Evolutionary conservation across 2,329 filamentous ascomycete genomes (phyloP), one percentile per base, ranked within the genome.

Genomic region (Fusarium vanettenii): DNA sequence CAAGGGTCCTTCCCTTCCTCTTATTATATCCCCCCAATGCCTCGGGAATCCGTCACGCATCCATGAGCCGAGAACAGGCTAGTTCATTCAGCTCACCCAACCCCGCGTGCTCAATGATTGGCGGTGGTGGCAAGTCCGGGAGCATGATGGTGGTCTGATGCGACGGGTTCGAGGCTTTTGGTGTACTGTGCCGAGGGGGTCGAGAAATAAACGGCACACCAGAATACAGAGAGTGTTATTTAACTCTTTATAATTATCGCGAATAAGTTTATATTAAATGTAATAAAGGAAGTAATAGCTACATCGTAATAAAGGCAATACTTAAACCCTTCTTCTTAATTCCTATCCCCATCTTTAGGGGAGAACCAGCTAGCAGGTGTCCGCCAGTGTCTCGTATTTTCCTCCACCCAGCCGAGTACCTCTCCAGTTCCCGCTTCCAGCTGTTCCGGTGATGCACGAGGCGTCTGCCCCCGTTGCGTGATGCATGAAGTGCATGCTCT

Each of bases 91-190:
- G 67, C 66, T 67, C 33, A n/a, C 25, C 41, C 2, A 52, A 52
- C 35, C 57, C 41, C 66, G 48, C 35, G 25, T 11, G 35, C 27
- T 22, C 27, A 55, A 16, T 50, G 41, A 65, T 57, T 70, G 60
- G 60, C 37, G 18, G 71, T 74, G 71, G 71, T 72, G 43, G 48
- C 48, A 74, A 45, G 25, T 43, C 35, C 35, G 56, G 37, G 57
- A 60, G 57, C 22, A 43, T 43, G 35, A 27, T 61, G 41, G 33
- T 61, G 59, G 59, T 61, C 59, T 48, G 59, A 48, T 61, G 18
- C 18, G 10, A 13, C 2, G 11, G 16, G 60, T 27, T 63, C 45
- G n/a, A 35, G 41, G 29, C 59, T 35, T 39, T 16, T 25, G 41
- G n/a, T 43, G 41, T 22, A 43, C n/a, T 43, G 41, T 8, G 3